A percentile compares a stretch with the other conserved stretches of the same genome.
These are phyloP conservation scores for Candida fluviatilis DNA, from an alignment of 805 yeast genomes.

Conservation along the genomic window DNA sequence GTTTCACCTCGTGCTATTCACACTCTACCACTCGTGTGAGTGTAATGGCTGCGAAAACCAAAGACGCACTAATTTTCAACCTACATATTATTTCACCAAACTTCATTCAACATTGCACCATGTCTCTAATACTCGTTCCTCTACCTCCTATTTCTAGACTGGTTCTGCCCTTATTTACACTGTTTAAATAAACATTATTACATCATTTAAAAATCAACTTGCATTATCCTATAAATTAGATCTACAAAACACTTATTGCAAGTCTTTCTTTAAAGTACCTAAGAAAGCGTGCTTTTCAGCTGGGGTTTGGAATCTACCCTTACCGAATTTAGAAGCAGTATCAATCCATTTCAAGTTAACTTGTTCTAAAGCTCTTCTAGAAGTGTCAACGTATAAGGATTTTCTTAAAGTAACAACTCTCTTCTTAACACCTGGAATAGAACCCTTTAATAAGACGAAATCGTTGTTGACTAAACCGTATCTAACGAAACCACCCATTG, in stretches of 20 bases:
- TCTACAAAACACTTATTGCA: slow-evolving; percentile 33
- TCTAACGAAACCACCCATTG: slow-evolving; percentile 99
- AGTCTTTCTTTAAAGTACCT: slow-evolving; percentile 99
- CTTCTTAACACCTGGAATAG: slow-evolving; percentile 99
- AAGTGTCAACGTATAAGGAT: slow-evolving; percentile 95
- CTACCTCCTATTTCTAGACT: too few species aligned
- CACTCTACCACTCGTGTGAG: too few species aligned
- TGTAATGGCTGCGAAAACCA: too few species aligned
- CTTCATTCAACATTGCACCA: too few species aligned
- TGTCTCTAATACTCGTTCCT: too few species aligned
- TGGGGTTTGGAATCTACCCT: slow-evolving; percentile 99
- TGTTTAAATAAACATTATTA: too few species aligned
- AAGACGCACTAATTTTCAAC: too few species aligned
- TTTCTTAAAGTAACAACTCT: slow-evolving; percentile 98
- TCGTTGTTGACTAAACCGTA: slow-evolving; percentile 98
- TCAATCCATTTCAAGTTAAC: slow-evolving; percentile 99
- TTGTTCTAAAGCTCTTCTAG: slow-evolving; percentile 95
- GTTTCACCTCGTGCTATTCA: too few species aligned
- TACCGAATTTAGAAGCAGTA: slow-evolving; percentile 99
- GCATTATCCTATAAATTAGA: not conserved
- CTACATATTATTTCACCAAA: too few species aligned
- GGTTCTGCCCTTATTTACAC: too few species aligned
- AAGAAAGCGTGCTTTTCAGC: slow-evolving; percentile 99
- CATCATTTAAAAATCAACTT: not conserved
- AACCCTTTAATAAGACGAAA: slow-evolving; percentile 96